These are phyloP conservation scores for Suhomyces bolitotheri DNA, from an alignment of 1,139 yeast genomes.

Conservation along the genomic window DNA sequence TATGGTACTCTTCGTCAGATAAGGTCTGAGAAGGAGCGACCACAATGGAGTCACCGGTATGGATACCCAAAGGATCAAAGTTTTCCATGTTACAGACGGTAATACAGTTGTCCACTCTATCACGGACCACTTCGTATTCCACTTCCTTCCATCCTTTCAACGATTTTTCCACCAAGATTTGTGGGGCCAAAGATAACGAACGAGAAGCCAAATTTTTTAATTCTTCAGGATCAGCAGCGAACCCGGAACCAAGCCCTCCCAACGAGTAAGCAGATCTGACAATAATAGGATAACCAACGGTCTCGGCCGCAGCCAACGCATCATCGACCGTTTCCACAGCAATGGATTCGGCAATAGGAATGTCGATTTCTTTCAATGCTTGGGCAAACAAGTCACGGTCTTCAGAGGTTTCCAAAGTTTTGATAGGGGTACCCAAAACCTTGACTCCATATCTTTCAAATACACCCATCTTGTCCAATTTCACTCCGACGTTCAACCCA, in stretches of 20 bases:
- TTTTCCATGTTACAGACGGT: conserved; percentile 99
- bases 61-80: conserved; percentile 96
- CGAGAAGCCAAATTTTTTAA: conserved; percentile 84
- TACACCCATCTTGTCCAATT: conserved; percentile 89
- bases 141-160: conserved; percentile 99
- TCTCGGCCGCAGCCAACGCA: conserved; percentile 82
- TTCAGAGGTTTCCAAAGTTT: conserved; percentile 92
- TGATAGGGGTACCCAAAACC: conserved; percentile 95
- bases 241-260: conserved; percentile 98
- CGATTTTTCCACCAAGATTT: conserved; percentile 93
- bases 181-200: conserved; percentile 88
- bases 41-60: conserved; percentile 98
- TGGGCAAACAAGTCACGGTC: conserved; percentile 95
- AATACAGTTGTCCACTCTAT: conserved; percentile 93
- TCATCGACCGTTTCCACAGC: conserved; percentile 94
- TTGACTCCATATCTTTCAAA: conserved; percentile 87
- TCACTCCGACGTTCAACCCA: conserved; percentile 92
- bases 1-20: conserved; percentile 95
- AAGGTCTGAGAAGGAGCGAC: conserved; percentile 98
- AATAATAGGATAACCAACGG: conserved; percentile 92
- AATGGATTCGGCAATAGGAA: conserved; percentile 94
- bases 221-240: conserved; percentile 81
- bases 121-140: conserved; percentile 98
- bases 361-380: conserved; percentile 89
- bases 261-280: conserved; percentile 97